A percentile compares a stretch with the other conserved stretches of the same genome.
These are phyloP conservation scores for Lactarius hatsudake DNA, from an alignment of 768 basidiomycete genomes.

Conservation along the genomic window DNA sequence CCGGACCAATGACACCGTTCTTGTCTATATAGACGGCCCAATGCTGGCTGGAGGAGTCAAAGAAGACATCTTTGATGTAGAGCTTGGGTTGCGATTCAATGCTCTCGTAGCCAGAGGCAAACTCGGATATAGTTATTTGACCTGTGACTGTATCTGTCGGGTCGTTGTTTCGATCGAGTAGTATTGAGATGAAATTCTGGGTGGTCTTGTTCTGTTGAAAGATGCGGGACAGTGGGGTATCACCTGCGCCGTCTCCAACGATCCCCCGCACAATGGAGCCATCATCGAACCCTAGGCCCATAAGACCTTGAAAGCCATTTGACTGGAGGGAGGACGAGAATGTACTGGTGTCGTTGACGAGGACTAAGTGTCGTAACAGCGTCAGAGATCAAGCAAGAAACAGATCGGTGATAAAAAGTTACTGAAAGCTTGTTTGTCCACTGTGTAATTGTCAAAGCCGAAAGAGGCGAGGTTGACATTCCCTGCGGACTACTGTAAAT, in stretches of 20 bases:
- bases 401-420: constrained; percentile 30
- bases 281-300: constrained; percentile 76
- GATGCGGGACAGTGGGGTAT: constrained; percentile 61
- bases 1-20: constrained; percentile 71
- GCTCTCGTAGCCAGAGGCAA: constrained; percentile 58
- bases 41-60: constrained; percentile 67
- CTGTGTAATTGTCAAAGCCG: constrained; percentile 53
- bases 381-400: not conserved
- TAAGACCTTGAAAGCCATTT: constrained; percentile 66
- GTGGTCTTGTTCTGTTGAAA: constrained; percentile 57
- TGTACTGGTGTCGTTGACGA: constrained; percentile 58
- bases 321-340: constrained; percentile 60
- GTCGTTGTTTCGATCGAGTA: constrained; percentile 59
- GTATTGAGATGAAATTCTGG: constrained; percentile 65
- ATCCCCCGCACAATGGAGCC: constrained; percentile 63
- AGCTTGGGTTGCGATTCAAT: constrained; percentile 63
- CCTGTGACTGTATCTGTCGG: constrained; percentile 52
- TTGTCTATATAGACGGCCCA: constrained; percentile 75
- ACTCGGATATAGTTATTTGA: constrained; percentile 66
- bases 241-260: constrained; percentile 47
- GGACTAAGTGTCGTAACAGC: constrained; percentile 41
- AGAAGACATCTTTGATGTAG: constrained; percentile 61
- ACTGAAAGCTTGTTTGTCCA: constrained; percentile 69
- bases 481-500: constrained; percentile 38
- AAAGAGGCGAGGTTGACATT: constrained; percentile 52